Percentiles rank a stretch among this genome's conserved stretches.
These are phyloP conservation scores for Seiridium unicorne DNA, from an alignment of 2,329 filamentous ascomycete genomes.

Conservation along the genomic window DNA sequence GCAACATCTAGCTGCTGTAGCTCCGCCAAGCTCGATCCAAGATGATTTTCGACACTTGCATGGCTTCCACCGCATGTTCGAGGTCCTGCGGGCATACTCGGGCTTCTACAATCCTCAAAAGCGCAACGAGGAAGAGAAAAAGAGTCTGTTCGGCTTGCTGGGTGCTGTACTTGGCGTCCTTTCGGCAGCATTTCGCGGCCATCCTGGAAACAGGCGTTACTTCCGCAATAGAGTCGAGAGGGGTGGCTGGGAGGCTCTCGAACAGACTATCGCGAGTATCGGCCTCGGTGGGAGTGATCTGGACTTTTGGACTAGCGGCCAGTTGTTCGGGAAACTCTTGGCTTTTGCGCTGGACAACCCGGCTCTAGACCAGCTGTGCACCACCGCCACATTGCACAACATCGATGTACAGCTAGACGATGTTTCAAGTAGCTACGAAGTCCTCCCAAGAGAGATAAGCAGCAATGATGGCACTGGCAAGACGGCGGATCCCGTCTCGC, in stretches of 20 bases:
- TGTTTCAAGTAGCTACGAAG: conserved; percentile 10
- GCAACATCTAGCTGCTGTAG: conserved; percentile 54
- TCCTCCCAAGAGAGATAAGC: conserved; percentile 15
- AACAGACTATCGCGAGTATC: conserved; percentile 69
- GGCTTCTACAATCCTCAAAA: conserved; percentile 73
- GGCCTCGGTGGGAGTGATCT: conserved; percentile 63
- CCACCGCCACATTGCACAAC: conserved; percentile 36
- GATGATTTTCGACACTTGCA: conserved; percentile 80
- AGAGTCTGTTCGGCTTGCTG: conserved; percentile 65
- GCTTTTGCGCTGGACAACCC: conserved; percentile 80
- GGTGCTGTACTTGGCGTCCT: conserved; percentile 72
- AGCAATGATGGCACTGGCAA: conserved; percentile 4
- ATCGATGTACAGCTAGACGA: conserved; percentile 15
- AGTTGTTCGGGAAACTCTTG: conserved; percentile 80
- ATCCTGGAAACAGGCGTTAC: conserved; percentile 84
- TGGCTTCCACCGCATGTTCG: conserved; percentile 74
- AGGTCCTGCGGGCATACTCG: conserved; percentile 67
- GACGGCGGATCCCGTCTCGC: conserved; percentile 13
- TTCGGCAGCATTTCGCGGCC: conserved; percentile 71
- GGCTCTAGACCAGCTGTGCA: conserved; percentile 68
- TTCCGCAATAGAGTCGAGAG: conserved; percentile 75
- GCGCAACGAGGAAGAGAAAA: conserved; percentile 60
- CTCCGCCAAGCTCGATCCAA: conserved; percentile 53
- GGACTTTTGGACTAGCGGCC: conserved; percentile 66
- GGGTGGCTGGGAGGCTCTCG: conserved; percentile 75